Base-by-base conservation (phyloP, 176 grass and related monocot genomes). In the Ensete glaucum region DNA sequence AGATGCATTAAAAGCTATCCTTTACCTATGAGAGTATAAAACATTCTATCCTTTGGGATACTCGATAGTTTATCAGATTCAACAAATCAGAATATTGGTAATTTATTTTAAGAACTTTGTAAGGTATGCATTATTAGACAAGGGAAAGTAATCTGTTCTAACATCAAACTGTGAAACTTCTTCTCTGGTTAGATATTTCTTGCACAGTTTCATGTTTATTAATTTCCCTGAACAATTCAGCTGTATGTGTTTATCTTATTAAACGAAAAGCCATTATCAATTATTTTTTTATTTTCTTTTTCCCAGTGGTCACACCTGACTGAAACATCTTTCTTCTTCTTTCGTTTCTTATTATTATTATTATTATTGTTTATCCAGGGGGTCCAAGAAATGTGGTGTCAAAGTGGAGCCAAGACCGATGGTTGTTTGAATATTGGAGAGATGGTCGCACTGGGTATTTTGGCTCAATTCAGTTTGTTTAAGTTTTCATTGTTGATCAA, bases 401-500 rank as follows among this genome's bases (percentile, higher is more conserved):
- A 17, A 89, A 82, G 49, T 98, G 94, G 90, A 93, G 82, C 69
- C 83, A 93, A 75, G 86, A 98, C 60, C 72, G 76, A 74, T 67
- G 67, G 50, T 25, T 93, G 50, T 93, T 93, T 75, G 88, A 90
- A 78, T 85, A 82, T 24, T 97, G 93, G 93, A 86, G 81, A 88
- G 82, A 93, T 77, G 90, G 93, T 34, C 87, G 50, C 60, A 97
- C 85, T 14, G 94, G 90, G 94, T 98, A 89, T 3, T 2, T 7
- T 69, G n/a, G 20, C 63, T 59, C 2, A 73, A 17, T 24, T 53
- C 64, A 19, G 73, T 62, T 9, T 57, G 2, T 68, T 50, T 80
- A 1, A 2, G 24, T 54, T 63, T 54, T 76, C 8, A 54, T 34
- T 10, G 29, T n/a, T 56, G 24, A 50, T 29, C 34, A 34, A 75